Evolutionary conservation across 371 early-diverging fungal species (phyloP), one percentile per base, ranked within the genome.

Genomic region (Mucor ambiguus): DNA sequence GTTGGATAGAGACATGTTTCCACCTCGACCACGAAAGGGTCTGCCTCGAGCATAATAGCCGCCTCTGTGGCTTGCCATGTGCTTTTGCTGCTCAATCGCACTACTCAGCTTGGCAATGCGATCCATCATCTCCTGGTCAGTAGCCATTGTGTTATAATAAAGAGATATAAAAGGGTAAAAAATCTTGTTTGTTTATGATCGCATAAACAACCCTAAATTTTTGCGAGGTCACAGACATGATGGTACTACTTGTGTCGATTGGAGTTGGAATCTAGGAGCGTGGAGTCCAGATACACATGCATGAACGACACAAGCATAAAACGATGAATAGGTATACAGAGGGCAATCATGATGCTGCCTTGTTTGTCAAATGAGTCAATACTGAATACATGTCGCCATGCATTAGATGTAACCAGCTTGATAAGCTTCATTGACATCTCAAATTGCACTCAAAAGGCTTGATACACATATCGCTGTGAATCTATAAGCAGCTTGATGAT

Each of bases 61-160:
- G 2, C 44, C 30, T 32, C 43, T 55, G 35, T 33, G 58, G 58
- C 61, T 63, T n/a, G 60, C 66, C 46, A 69, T 62, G 20, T 37
- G 35, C 33, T 56, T 60, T 33, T 76, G 74, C 56, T 74, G 70
- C 41, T 75, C 55, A 37, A 80, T 80, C 0, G 81, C 81, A 30
- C 60, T 71, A 22, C 75, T 71, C 6, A 81, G 63, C 49, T 73
- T 65, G 8, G 69, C 73, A 64, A 81, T 78, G 18, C 79, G 71
- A 37, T 74, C 72, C 28, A 71, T 56, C 44, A 81, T 61, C 61
- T 78, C 81, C 48, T 70, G 68, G 61, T 81, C 70, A 8, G 66
- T 67, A 1, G 64, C 63, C 73, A 73, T 72, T 33, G 33, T 48
- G 16, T 24, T 14, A n/a, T 67, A 16, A 26, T n/a, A n/a, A n/a